Conservation (phyloP, 1,139 yeast genomes). For the Hyphopichia buzzinii region DNA sequence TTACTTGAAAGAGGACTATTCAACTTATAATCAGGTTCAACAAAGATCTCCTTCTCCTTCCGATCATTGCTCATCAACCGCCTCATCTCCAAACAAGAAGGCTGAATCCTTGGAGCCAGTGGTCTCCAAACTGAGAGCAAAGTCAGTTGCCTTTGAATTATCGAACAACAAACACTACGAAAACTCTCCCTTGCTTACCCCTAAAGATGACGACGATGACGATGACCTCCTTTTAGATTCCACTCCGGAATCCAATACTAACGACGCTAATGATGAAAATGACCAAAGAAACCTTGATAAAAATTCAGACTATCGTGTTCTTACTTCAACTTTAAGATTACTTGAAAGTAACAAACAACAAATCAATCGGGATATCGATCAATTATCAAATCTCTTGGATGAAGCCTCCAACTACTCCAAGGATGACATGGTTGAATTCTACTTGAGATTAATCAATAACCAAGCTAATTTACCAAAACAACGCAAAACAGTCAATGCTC, state of each 20-base stretch:
- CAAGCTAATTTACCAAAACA: constrained; percentile 38
- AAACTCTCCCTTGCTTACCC: constrained; percentile 40
- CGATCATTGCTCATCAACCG: constrained; percentile 9
- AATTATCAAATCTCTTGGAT: constrained; percentile 27
- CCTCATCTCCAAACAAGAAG: constrained; percentile 9
- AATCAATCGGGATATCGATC: constrained; percentile 32
- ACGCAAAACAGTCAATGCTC: constrained; percentile 32
- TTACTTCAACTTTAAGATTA: constrained; percentile 34
- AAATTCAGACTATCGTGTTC: constrained; percentile 41
- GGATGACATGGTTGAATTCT: constrained; percentile 27
- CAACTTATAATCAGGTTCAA: constrained; percentile 14
- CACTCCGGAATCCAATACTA: constrained; percentile 11
- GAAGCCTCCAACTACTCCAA: constrained; percentile 15
- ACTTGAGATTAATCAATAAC: constrained; percentile 27
- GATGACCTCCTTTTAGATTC: constrained; percentile 10
- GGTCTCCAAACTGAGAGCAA: constrained; percentile 11
- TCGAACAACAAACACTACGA: constrained; percentile 24
- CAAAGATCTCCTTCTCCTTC: constrained; percentile 30
- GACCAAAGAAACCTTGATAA: constrained; percentile 8
- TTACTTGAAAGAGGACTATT: constrained; percentile 9
- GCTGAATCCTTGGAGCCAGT: constrained; percentile 8
- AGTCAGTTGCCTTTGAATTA: constrained; percentile 26
- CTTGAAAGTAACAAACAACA: constrained; percentile 21
- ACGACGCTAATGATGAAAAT: constrained; percentile 2
- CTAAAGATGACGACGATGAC: constrained; percentile 43